These are phyloP conservation scores for Trichophaea hybrida DNA, from an alignment of 2,329 filamentous ascomycete genomes.

Conservation along the genomic window DNA sequence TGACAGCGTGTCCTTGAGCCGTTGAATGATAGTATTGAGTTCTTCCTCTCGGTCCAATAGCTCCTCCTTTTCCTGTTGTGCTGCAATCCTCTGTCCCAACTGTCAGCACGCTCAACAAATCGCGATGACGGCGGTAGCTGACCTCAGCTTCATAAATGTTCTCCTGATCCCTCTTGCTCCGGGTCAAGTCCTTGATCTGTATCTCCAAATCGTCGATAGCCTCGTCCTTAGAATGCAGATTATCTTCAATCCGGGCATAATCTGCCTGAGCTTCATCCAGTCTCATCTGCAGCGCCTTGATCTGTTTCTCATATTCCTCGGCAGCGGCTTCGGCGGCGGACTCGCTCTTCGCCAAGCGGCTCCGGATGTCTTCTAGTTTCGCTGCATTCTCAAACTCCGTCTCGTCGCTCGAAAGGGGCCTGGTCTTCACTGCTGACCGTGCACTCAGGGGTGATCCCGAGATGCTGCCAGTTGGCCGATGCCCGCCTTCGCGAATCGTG, in stretches of 20 bases:
- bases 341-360: constrained; percentile 23
- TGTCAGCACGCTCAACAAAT: constrained; percentile 13
- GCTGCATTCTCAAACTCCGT: constrained; percentile 25
- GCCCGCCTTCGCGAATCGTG: constrained; percentile 16
- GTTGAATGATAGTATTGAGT: constrained; percentile 76
- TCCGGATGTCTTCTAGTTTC: constrained; percentile 25
- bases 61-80: constrained; percentile 66
- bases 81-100: constrained; percentile 21
- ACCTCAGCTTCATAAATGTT: constrained; percentile 84
- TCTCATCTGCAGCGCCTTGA: constrained; percentile 67
- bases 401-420: constrained; percentile 21
- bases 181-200: constrained; percentile 68
- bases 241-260: constrained; percentile 76
- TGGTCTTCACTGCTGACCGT: constrained; percentile 24
- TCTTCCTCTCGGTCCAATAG: constrained; percentile 73
- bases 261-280: constrained; percentile 74
- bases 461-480: constrained; percentile 12
- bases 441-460: constrained; percentile 25
- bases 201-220: constrained; percentile 66
- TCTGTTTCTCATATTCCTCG: constrained; percentile 70
- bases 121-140: constrained; percentile 1
- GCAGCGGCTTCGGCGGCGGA: constrained; percentile 64
- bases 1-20: constrained; percentile 76
- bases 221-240: constrained; percentile 72
- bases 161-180: constrained; percentile 82